Evolutionary conservation across 352 stramenopile species (phyloP).

Genomic region (Aphanomyces stellatus): DNA sequence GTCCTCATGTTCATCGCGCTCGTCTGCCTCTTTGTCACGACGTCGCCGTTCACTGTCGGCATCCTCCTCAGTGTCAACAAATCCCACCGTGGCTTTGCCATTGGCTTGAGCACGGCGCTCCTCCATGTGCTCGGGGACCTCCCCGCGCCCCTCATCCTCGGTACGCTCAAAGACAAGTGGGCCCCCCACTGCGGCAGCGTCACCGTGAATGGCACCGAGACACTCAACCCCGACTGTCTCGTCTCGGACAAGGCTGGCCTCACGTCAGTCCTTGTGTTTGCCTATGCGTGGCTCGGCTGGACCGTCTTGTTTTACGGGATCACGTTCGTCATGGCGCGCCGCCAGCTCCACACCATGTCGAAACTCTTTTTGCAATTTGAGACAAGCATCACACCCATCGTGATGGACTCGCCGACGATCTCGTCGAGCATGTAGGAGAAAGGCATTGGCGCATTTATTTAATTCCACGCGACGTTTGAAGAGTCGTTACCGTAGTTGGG

Average conservation of each 20-base stretch:
- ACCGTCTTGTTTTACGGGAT: conserved; percentile 28
- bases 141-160: conserved; percentile 88
- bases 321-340: neutral
- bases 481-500: too few relatives aligned
- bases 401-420: too few relatives aligned
- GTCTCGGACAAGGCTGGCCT: conserved; percentile 44
- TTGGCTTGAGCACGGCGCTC: conserved; percentile 85
- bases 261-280: conserved; percentile 58
- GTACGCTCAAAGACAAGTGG: conserved; percentile 87
- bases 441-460: too few relatives aligned
- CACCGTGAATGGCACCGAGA: conserved; percentile 40
- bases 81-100: conserved; percentile 59
- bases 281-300: conserved; percentile 63
- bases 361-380: neutral
- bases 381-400: neutral
- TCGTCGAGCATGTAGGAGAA: too few relatives aligned
- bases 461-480: too few relatives aligned
- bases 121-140: conserved; percentile 93
- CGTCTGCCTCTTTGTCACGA: conserved; percentile 66
- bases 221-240: conserved; percentile 54
- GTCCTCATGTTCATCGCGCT: conserved; percentile 31
- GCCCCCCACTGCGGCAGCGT: conserved; percentile 79
- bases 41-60: conserved; percentile 73
- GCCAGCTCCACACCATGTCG: neutral
- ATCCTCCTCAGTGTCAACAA: conserved; percentile 80